Evolutionary conservation across 1,284 basidiomycete genomes (phyloP).

Genomic region (Kalmanozyma brasiliensis): DNA sequence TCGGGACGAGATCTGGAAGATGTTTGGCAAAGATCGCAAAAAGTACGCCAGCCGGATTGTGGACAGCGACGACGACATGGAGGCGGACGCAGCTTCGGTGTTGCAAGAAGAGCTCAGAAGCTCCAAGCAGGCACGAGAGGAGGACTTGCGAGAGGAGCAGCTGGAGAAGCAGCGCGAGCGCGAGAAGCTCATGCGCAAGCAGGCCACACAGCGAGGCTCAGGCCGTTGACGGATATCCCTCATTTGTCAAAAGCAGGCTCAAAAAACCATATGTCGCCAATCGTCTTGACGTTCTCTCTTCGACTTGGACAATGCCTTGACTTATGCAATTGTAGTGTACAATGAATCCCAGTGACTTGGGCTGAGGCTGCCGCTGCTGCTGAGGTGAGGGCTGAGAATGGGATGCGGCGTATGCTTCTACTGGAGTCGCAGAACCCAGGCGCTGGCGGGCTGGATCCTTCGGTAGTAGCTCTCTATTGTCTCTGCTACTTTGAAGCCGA

Average conservation of each 20-base stretch:
- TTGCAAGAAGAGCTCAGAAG: slow-evolving; percentile 58
- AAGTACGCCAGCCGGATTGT: slow-evolving; percentile 52
- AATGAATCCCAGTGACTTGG: slow-evolving; percentile 1
- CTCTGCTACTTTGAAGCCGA: slow-evolving; percentile 66
- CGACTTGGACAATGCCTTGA: slow-evolving; percentile 2
- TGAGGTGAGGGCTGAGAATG: background rate
- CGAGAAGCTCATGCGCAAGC: slow-evolving; percentile 50
- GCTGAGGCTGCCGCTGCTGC: background rate
- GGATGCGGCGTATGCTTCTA: background rate
- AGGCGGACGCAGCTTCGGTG: slow-evolving; percentile 60
- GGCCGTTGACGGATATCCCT: background rate
- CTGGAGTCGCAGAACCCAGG: slow-evolving; percentile 66
- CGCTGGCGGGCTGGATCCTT: slow-evolving; percentile 65
- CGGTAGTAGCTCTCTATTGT: slow-evolving; percentile 63
- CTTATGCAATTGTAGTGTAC: slow-evolving; percentile 11
- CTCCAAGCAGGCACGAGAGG: slow-evolving; percentile 50
- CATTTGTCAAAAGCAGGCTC: no score
- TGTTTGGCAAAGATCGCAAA: slow-evolving; percentile 60
- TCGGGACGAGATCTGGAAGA: slow-evolving; percentile 62
- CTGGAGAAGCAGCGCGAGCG: slow-evolving; percentile 43
- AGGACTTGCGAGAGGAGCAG: slow-evolving; percentile 59
- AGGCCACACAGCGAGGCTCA: slow-evolving; percentile 15
- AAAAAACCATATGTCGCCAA: no score
- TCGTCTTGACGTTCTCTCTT: no score
- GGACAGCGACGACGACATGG: slow-evolving; percentile 66